Evolutionary conservation across 345 rosid genomes (phyloP).

Genomic region (Turritis glabra): DNA sequence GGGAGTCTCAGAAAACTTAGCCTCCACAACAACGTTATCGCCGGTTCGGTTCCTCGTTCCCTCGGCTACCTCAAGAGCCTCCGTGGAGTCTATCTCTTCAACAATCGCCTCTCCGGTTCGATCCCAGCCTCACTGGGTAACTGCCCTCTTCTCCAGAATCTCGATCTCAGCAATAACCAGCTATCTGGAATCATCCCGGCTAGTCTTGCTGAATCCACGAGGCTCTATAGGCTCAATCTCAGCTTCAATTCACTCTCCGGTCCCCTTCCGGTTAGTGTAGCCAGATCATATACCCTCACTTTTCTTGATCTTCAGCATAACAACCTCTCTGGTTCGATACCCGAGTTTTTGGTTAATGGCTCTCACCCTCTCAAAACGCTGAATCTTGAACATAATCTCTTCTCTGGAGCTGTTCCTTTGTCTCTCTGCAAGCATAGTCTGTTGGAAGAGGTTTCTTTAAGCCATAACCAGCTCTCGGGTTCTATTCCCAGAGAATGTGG

Average conservation of each 20-base stretch:
- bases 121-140: constrained; percentile 76
- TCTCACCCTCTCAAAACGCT: constrained; percentile 48
- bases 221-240: constrained; percentile 65
- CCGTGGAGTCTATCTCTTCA: constrained; percentile 85
- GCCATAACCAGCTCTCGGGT: constrained; percentile 68
- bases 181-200: constrained; percentile 66
- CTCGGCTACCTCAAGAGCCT: constrained; percentile 75
- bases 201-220: constrained; percentile 64
- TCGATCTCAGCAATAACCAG: constrained; percentile 71
- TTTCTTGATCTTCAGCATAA: constrained; percentile 71
- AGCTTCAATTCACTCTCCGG: constrained; percentile 71
- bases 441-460: constrained; percentile 56
- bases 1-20: constrained; percentile 67
- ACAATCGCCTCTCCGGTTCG: constrained; percentile 81
- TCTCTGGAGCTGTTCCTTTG: constrained; percentile 60
- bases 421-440: constrained; percentile 51
- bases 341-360: constrained; percentile 48
- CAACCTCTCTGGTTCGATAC: constrained; percentile 74
- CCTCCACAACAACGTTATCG: constrained; percentile 73
- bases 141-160: constrained; percentile 64
- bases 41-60: constrained; percentile 71
- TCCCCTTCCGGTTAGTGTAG: constrained; percentile 52
- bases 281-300: constrained; percentile 55
- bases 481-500: constrained; percentile 57
- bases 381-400: constrained; percentile 51